These are phyloP conservation scores for Hysterium pulicare DNA, from an alignment of 2,329 filamentous ascomycete genomes.

Conservation along the genomic window DNA sequence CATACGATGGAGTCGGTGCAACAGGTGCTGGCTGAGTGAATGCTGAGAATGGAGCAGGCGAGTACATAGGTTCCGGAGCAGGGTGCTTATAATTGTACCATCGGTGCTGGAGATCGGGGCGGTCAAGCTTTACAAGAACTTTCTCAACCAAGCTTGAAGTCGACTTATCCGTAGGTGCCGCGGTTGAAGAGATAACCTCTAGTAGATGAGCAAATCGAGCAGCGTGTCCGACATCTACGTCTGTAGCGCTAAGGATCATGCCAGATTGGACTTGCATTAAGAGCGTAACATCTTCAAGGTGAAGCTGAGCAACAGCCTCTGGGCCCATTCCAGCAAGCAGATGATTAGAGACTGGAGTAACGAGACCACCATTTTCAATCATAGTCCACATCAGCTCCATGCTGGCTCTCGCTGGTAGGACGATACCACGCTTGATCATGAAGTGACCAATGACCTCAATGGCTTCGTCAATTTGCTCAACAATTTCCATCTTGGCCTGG, in stretches of 20 bases:
- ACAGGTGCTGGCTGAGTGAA: constrained; percentile 48
- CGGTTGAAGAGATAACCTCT: constrained; percentile 53
- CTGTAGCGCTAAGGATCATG: constrained; percentile 45
- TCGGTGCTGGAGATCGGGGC: constrained; percentile 46
- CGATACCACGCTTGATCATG: constrained; percentile 51
- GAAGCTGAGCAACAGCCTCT: constrained; percentile 56
- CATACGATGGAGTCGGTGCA: constrained; percentile 59
- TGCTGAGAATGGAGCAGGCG: constrained; percentile 48
- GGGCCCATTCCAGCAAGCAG: constrained; percentile 59
- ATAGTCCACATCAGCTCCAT: constrained; percentile 62
- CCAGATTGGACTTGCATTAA: constrained; percentile 59
- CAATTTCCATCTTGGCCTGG: constrained; percentile 52
- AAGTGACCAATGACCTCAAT: constrained; percentile 65
- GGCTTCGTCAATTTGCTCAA: constrained; percentile 83
- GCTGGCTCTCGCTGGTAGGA: constrained; percentile 53
- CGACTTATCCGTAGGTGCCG: constrained; percentile 52
- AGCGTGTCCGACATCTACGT: constrained; percentile 55
- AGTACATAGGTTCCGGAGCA: constrained; percentile 39
- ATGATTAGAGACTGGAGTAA: constrained; percentile 59
- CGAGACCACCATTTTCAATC: constrained; percentile 62
- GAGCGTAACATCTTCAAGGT: constrained; percentile 52
- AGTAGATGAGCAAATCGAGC: constrained; percentile 61
- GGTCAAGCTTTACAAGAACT: constrained; percentile 53
- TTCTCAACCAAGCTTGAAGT: constrained; percentile 58
- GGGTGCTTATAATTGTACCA: constrained; percentile 59